Evolutionary conservation across 495 filamentous ascomycete species (phyloP), one percentile per base, ranked within the genome.

Genomic region (Aspergillus ostianus): DNA sequence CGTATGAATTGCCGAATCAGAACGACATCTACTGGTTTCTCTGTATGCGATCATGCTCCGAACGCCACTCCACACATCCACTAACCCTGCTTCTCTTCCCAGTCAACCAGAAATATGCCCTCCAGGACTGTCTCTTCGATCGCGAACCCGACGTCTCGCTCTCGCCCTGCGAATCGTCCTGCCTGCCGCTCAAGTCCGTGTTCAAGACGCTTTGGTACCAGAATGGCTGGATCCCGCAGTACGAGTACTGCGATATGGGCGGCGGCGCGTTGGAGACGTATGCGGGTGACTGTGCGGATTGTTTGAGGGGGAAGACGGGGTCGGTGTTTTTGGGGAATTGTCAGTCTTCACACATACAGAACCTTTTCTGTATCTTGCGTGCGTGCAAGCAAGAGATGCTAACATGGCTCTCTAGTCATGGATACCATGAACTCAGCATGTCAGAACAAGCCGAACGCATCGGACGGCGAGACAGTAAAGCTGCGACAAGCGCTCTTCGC

Each of bases 261-360:
- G 27, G 27, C 3, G 27, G 50, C 17, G 50, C 50, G 27, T 30
- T 52, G 7, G 50, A 30, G 20, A 26, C 20, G 27, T 15, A 52
- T 52, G 50, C 27, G 7, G 50, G 27, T 3, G n/a, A 18, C 15
- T 52, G 50, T 15, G 50, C 50, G 21, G n/a, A 20, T 9, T 52
- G 50, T 52, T 52, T 55, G 20, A 15, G 36, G 21, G 32, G 32
- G 10, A 47, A 45, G 18, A 18, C 32, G 1, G 53, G 53, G 13
- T 55, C 53, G 15, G 36, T 55, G 32, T 45, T 47, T 10, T n/a
- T 55, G 32, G 32, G 32, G 6, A 55, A 55, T 26, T 55, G 50
- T 52, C n/a, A n/a, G n/a, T n/a, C n/a, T n/a, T n/a, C n/a, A n/a
- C n/a, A n/a, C n/a, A n/a, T n/a, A n/a, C n/a, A n/a, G n/a, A n/a